Conservation (phyloP, 345 rosid species). For the Eucalyptus sp. region DNA sequence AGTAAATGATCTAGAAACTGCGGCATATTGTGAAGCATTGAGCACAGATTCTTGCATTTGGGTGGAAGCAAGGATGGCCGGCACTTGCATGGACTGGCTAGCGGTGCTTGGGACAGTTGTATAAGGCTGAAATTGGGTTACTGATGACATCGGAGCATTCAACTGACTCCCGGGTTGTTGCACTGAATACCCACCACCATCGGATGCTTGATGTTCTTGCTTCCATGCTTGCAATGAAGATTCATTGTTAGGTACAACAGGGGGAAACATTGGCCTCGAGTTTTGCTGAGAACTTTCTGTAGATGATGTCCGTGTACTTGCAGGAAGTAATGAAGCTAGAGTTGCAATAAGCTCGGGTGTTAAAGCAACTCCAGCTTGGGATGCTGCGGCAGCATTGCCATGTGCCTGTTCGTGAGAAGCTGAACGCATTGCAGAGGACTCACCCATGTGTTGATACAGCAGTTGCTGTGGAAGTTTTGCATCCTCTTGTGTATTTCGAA, state of each 20-base stretch:
- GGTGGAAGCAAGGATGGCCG: conserved; percentile 14
- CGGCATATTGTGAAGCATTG: conserved; percentile 36
- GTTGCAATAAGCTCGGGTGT: conserved; percentile 84
- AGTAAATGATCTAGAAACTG: conserved; percentile 18
- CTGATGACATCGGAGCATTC: conserved; percentile 21
- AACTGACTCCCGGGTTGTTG: conserved; percentile 44
- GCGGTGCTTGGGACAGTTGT: conserved; percentile 19
- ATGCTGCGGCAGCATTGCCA: conserved; percentile 10
- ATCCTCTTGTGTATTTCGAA: conserved; percentile 34
- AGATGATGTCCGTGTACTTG: conserved; percentile 28
- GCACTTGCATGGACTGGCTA: conserved; percentile 20
- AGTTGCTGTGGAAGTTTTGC: conserved; percentile 25
- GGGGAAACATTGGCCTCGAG: conserved; percentile 25
- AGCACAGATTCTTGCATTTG: conserved; percentile 41
- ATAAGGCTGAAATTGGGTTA: conserved; percentile 32
- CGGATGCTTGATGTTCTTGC: conserved; percentile 26
- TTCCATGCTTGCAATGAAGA: conserved; percentile 39
- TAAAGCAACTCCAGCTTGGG: conserved; percentile 55
- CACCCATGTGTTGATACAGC: conserved; percentile 15
- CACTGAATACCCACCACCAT: conserved; percentile 17
- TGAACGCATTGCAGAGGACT: conserved; percentile 18
- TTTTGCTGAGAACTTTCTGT: conserved; percentile 35
- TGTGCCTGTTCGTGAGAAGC: conserved; percentile 17
- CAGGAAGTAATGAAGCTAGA: conserved; percentile 58
- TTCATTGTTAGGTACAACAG: conserved; percentile 20